Conservation (phyloP, 2,329 filamentous ascomycete genomes). For the Anthostomella pinea region DNA sequence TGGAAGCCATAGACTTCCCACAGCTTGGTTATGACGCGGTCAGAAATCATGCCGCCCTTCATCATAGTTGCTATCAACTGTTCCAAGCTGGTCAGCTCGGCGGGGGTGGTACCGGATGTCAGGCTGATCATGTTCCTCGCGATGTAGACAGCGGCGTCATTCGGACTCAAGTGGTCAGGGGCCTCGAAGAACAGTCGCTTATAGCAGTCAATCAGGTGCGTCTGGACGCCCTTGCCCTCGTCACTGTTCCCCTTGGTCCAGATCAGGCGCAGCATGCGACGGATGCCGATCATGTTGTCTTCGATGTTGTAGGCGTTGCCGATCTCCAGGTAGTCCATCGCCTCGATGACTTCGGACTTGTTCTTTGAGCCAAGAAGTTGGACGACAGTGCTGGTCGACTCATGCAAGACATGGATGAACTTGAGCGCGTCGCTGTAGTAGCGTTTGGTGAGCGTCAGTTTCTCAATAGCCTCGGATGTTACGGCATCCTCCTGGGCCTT, state of each 20-base stretch:
- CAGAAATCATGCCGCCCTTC: constrained; percentile 83
- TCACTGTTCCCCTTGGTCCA: constrained; percentile 99
- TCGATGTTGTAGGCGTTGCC: constrained; percentile 96
- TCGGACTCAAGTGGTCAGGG: constrained; percentile 79
- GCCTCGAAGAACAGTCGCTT: constrained; percentile 94
- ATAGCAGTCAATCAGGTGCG: constrained; percentile 95
- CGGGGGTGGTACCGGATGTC: constrained; percentile 91
- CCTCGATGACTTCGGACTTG: constrained; percentile 97
- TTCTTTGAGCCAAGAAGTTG: constrained; percentile 92
- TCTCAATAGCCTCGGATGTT: constrained; percentile 82
- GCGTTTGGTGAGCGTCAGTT: constrained; percentile 80
- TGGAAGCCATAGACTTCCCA: constrained; percentile 98
- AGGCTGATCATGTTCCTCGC: constrained; percentile 98
- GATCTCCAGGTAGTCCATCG: constrained; percentile 97
- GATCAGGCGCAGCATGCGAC: constrained; percentile 92
- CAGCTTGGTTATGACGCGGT: constrained; percentile 82
- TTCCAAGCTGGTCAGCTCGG: constrained; percentile 91
- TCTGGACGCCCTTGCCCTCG: constrained; percentile 96
- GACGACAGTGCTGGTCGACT: constrained; percentile 74
- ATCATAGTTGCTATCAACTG: constrained; percentile 97
- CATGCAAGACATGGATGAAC: constrained; percentile 89
- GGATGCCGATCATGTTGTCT: constrained; percentile 86
- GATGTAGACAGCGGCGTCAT: constrained; percentile 92
- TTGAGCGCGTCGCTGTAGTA: constrained; percentile 92
- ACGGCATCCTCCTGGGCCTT: constrained; percentile 85